These are phyloP conservation scores for Russula compacta DNA, from an alignment of 768 basidiomycete genomes.

Conservation along the genomic window DNA sequence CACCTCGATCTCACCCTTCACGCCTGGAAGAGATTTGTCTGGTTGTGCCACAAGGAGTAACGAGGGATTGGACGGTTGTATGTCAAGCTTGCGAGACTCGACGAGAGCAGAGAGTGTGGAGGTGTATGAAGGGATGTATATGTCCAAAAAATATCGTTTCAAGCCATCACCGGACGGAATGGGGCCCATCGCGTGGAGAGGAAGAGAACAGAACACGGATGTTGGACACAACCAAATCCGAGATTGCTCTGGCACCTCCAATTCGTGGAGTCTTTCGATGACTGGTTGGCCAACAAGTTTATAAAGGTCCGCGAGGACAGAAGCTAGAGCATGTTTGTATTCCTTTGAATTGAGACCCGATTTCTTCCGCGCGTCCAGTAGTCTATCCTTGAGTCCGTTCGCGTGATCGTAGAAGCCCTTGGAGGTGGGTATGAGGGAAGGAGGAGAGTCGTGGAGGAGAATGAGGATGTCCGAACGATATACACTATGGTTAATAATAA, in stretches of 20 bases:
- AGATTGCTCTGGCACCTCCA: background rate
- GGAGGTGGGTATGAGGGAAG: slow-evolving; percentile 38
- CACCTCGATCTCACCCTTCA: background rate
- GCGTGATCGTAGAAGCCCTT: slow-evolving; percentile 26
- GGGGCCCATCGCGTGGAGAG: slow-evolving; percentile 3
- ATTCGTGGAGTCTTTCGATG: background rate
- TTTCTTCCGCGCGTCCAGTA: background rate
- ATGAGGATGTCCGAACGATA: background rate
- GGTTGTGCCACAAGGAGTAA: background rate
- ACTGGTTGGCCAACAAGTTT: background rate
- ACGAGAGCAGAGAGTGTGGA: background rate
- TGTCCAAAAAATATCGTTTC: background rate
- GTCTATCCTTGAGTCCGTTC: slow-evolving; percentile 30
- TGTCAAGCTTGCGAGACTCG: background rate
- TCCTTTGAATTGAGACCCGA: background rate
- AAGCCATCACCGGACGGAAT: background rate
- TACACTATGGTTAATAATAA: background rate
- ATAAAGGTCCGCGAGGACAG: background rate
- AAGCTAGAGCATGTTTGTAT: background rate
- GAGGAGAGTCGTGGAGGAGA: background rate
- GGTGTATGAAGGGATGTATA: background rate
- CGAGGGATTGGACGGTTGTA: background rate
- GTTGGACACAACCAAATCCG: background rate
- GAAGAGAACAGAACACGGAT: background rate
- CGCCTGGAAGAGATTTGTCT: background rate